Base-by-base conservation (phyloP, 441 rosid genomes). In the Capsella rubella region DNA sequence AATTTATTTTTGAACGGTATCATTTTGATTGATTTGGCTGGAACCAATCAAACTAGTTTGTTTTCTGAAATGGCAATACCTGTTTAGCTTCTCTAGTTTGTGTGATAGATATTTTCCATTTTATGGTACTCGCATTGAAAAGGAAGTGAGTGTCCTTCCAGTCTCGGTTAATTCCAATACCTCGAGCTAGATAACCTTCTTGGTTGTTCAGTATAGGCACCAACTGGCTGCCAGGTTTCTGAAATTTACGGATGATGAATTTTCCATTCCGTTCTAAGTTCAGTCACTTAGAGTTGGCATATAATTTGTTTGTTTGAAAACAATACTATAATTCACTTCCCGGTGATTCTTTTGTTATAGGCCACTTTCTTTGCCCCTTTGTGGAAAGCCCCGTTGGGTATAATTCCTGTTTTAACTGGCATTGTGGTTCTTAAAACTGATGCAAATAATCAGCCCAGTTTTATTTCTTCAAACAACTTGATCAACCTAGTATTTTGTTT, bases 391-490 rank as follows among this genome's bases (percentile, higher is more conserved):
- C 29, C 12, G 29, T 52, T 18, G 29, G 13, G 10, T 61, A 37
- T 21, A n/a, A 39, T 49, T 34, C 18, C 59, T 12, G 14, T 49
- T 71, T 39, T 27, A 37, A 37, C 52, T 29, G 43, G 21, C 53
- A 51, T 52, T 61, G 53, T 42, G 39, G 62, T 9, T 60, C 31
- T 42, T 29, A 52, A 39, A 42, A 9, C 32, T 51, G 10, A 15
- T 32, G 64, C 47, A 62, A 69, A 52, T 29, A 46, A 57, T 60
- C 68, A 71, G 61, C 60, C 4, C 34, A 64, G 47, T 42, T 2
- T 6, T 42, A 42, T 12, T 12, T 42, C 46, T 42, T 42, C 7
- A 13, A 13, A 13, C 46, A 42, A n/a, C 13, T 12, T 13, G 46
- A 12, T 42, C 46, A 42, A 13, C n/a, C 46, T 42, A 40, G 58